Evolutionary conservation across 148 eudicot genomes (phyloP).

Genomic region (Chenopodium album): DNA sequence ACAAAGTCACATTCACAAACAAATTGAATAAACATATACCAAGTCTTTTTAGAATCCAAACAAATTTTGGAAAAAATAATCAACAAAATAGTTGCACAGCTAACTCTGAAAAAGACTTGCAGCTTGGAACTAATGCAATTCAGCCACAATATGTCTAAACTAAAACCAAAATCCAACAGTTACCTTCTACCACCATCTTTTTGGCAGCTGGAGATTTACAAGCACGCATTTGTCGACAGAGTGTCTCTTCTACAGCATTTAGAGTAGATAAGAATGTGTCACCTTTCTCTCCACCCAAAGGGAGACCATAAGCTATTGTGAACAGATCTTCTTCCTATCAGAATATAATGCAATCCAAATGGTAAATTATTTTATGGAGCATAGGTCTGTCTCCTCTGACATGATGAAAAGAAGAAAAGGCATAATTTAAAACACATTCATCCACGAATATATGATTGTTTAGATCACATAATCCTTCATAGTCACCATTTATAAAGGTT

Average conservation of each 20-base stretch:
- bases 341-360: not conserved
- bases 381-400: not conserved
- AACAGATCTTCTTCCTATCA: constrained; percentile 91
- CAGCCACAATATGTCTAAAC: not conserved
- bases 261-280: constrained; percentile 75
- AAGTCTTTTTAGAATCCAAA: not conserved
- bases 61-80: not conserved
- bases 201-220: constrained; percentile 70
- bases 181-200: constrained; percentile 78
- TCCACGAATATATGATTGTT: not conserved
- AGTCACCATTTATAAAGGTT: not conserved
- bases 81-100: not conserved
- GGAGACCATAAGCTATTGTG: constrained; percentile 85
- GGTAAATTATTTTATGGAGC: not conserved
- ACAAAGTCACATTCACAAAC: not conserved
- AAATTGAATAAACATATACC: not conserved
- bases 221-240: constrained; percentile 86
- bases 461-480: not conserved
- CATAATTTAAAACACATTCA: not conserved
- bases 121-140: constrained; percentile 1
- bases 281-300: constrained; percentile 81
- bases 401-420: not conserved
- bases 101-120: not conserved
- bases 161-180: not conserved
- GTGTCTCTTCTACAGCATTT: constrained; percentile 90